Evolutionary conservation across 768 basidiomycete genomes (phyloP), one percentile per base, ranked within the genome.

Genomic region (Naganishia kalamii): DNA sequence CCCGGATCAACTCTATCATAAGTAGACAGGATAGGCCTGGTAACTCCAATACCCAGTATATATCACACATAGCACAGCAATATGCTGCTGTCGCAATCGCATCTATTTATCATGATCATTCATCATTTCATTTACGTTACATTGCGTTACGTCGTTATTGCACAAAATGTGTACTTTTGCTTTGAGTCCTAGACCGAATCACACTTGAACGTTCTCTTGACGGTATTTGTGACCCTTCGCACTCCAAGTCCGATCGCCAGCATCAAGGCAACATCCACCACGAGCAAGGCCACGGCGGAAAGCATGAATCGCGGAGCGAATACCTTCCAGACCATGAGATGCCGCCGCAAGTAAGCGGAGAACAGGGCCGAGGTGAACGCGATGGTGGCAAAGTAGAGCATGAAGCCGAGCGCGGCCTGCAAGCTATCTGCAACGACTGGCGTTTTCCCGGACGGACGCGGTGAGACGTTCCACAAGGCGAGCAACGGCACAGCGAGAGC

Each of bases 321-420:
- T 3, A 98, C 87, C 79, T 98, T 97, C 96, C 96, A 99, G 25
- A 97, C 92, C 92, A 96, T 96, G 69, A 96, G 77, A 75, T 97
- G 92, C 48, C 92, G 76, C 68, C 92, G 79, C 59, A 93, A 78
- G 70, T 86, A 83, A 8, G 90, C 88, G 0, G 90, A 86, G 63
- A 85, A 85, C 6, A 85, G 76, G 3, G 90, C 87, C 17, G 85
- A 84, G 4, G 88, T 87, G 4, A 92, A 72, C 1, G 90, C 77
- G 25, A 92, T 72, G 4, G 80, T 71, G 6, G 82, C 77, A 74
- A 87, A 88, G 72, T 92, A 92, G 2, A 85, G 76, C 82, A 86
- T 84, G n/a, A 87, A 78, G 0, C 84, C 85, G 2, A 92, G 73
- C 0, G 81, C 81, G 3, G 76, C 61, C 46, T 79, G 76, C 37